phyloP scores from a whole-genome alignment of 768 basidiomycete species.

The Galerina marginata region DNA sequence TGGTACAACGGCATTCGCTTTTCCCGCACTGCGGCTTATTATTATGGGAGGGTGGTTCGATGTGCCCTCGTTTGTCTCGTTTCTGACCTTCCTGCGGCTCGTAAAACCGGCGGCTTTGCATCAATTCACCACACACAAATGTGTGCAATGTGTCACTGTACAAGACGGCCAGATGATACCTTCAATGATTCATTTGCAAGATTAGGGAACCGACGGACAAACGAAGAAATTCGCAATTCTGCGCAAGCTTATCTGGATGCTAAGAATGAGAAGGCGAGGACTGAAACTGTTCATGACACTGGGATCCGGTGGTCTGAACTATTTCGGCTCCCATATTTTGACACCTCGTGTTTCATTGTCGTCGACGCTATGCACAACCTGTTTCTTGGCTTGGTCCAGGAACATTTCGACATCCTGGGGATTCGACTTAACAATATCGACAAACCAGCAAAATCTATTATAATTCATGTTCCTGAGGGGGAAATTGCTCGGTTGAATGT shows the following conservation, averaged over 20 bases:
- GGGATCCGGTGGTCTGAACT: constrained; percentile 34
- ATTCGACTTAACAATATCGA: neutral
- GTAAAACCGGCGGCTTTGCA: constrained; percentile 34
- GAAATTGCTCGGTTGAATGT: neutral
- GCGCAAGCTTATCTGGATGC: constrained; percentile 28
- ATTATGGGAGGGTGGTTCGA: constrained; percentile 31
- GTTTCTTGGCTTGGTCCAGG: constrained; percentile 34
- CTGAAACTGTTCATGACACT: constrained; percentile 18
- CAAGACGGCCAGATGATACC: constrained; percentile 17
- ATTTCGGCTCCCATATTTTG: constrained; percentile 38
- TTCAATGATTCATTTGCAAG: constrained; percentile 17
- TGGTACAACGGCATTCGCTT: constrained; percentile 39
- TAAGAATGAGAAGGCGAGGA: constrained; percentile 3
- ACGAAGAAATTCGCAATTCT: constrained; percentile 16
- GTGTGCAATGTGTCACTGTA: constrained; percentile 29
- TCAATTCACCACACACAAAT: constrained; percentile 20
- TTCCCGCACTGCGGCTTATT: constrained; percentile 24
- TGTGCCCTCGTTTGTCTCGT: constrained; percentile 37
- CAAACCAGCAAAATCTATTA: neutral
- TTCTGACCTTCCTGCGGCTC: constrained; percentile 41
- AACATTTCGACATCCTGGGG: constrained; percentile 33
- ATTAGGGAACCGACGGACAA: constrained; percentile 19
- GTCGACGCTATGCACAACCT: constrained; percentile 48
- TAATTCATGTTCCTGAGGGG: neutral
- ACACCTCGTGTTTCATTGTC: constrained; percentile 30